Evolutionary conservation across 352 stramenopile genomes (phyloP), one percentile per base, ranked within the genome.

Genomic region (Elongisporangium anandrum): DNA sequence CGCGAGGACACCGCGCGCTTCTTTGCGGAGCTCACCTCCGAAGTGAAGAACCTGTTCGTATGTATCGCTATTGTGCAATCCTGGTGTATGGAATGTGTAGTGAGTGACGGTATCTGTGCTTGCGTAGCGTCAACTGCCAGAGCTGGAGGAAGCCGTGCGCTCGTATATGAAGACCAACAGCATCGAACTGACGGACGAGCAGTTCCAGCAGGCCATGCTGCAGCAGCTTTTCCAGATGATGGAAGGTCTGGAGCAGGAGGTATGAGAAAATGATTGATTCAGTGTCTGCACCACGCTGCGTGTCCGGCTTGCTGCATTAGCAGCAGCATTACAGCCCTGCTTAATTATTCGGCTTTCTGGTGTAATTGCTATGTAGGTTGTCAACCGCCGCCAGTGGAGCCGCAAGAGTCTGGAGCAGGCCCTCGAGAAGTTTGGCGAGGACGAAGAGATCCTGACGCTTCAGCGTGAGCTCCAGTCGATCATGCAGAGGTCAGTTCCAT

Each of bases 191-290:
- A 73, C 69, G 39, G 83, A 92, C 23, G 77, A 68, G n/a, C 75
- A 90, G 61, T 87, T 90, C 66, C 76, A 89, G 71, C 83, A 90
- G 58, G 73, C 75, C 24, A 70, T 90, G 59, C 71, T 88, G 57
- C 71, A 82, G 67, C 79, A 92, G 66, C 60, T 92, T 57, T 92
- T 87, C 64, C 68, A 87, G 54, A 81, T 80, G 65, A 85, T 92
- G 66, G 78, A 92, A 58, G 70, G 61, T 17, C 66, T 90, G 45
- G 83, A 92, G 73, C 61, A 77, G 56, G 65, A 84, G 60, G 63
- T 69, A 45, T 39, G 61, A n/a, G n/a, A n/a, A n/a, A n/a, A n/a
- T n/a, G n/a, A n/a, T n/a, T n/a, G n/a, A n/a, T 19, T 52, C 19
- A 1, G 10, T 54, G 49, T 54, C 21, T 23, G 39, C 9, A n/a